Evolutionary conservation across 495 filamentous ascomycete genomes (phyloP).

Genomic region (Peziza echinospora): DNA sequence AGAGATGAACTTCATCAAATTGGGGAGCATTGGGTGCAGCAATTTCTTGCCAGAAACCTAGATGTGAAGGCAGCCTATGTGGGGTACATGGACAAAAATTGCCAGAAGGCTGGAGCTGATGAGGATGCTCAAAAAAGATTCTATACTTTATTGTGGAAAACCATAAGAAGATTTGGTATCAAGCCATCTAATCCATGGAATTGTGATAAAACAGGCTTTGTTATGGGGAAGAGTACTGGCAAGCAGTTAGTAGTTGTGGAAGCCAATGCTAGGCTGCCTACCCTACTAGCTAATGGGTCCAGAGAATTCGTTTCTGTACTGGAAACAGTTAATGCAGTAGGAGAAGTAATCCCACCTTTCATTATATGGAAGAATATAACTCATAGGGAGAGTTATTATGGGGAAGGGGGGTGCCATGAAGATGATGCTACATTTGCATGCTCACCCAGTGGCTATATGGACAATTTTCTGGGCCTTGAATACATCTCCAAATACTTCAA

Average conservation of each 20-base stretch:
- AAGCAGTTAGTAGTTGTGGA: background rate
- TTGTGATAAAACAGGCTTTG: background rate
- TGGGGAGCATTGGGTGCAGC: background rate
- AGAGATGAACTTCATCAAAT: background rate
- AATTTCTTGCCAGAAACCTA: background rate
- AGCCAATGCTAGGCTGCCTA: background rate
- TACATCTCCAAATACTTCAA: conserved; percentile 15
- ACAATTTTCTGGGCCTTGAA: conserved; percentile 10
- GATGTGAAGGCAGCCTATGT: background rate
- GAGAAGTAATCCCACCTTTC: background rate
- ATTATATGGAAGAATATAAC: background rate
- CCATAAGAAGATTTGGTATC: background rate
- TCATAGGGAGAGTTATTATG: background rate
- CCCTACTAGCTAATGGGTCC: background rate
- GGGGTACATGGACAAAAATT: background rate
- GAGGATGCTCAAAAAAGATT: background rate
- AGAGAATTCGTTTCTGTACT: background rate
- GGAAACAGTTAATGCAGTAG: background rate
- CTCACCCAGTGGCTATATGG: conserved; percentile 13
- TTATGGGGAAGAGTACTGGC: background rate
- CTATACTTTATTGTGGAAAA: background rate
- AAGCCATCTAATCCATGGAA: background rate
- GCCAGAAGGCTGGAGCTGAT: background rate
- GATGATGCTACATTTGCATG: conserved; percentile 5
- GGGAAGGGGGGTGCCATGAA: no score